Percentiles rank a stretch among this genome's conserved stretches.
phyloP scores from a whole-genome alignment of 306 rosid species.

The Pyrus communis region DNA sequence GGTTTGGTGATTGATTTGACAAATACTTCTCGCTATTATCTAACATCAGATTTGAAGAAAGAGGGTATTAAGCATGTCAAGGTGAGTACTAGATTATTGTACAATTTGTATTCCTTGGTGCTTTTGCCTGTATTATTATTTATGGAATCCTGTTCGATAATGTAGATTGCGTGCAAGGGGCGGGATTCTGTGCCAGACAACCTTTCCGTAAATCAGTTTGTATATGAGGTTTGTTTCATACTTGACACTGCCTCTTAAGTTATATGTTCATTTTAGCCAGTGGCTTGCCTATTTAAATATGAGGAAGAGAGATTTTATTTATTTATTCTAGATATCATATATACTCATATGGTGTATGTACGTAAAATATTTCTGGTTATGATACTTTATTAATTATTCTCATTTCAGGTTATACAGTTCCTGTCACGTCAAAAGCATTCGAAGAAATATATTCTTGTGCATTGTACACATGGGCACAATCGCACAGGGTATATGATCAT shows the following conservation, averaged over 20 bases:
- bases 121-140: slow-evolving; percentile 7
- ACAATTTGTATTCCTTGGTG: slow-evolving; percentile 8
- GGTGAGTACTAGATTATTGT: slow-evolving; percentile 38
- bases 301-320: not conserved
- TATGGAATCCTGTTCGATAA: slow-evolving; percentile 24
- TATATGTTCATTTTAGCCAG: not conserved
- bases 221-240: slow-evolving; percentile 74
- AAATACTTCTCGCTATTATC: slow-evolving; percentile 84
- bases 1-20: slow-evolving; percentile 98
- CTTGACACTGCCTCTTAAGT: not conserved
- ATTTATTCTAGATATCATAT: not conserved
- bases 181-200: slow-evolving; percentile 93
- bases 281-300: not conserved
- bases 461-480: slow-evolving; percentile 97
- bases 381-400: slow-evolving; percentile 7
- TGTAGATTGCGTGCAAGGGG: slow-evolving; percentile 91
- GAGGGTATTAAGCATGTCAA: slow-evolving; percentile 96
- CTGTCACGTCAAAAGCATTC: slow-evolving; percentile 75
- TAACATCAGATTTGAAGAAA: slow-evolving; percentile 69
- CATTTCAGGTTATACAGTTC: slow-evolving; percentile 73
- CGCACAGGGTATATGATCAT: slow-evolving; percentile 97
- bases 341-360: not conserved
- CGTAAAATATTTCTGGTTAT: not conserved
- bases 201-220: slow-evolving; percentile 75
- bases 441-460: slow-evolving; percentile 90